Conservation (phyloP, 805 yeast genomes). For the Ogataea saltuana region DNA sequence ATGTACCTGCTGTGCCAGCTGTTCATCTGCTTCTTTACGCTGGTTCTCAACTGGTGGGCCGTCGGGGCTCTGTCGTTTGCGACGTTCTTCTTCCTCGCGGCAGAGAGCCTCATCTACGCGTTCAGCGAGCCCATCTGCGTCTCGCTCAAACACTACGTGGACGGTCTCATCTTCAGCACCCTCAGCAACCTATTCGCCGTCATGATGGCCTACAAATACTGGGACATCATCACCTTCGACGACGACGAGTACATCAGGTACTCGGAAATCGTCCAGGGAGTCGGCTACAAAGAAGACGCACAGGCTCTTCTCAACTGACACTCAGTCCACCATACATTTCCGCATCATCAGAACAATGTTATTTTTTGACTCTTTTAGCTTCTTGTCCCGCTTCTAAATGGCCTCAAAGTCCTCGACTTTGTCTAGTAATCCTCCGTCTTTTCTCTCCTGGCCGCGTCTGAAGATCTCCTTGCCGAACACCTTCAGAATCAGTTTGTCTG, state of each 20-base stretch:
- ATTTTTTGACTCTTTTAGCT: too few species aligned
- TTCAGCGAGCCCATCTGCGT: constrained; percentile 67
- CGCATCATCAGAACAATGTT: too few species aligned
- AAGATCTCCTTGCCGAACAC: constrained; percentile 59
- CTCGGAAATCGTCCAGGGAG: constrained; percentile 29
- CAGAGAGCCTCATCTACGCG: constrained; percentile 77
- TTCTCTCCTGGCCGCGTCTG: constrained; percentile 49
- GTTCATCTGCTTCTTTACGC: constrained; percentile 62
- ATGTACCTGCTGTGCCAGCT: constrained; percentile 69
- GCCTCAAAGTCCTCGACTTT: constrained; percentile 30
- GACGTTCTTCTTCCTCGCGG: constrained; percentile 69
- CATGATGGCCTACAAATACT: constrained; percentile 94
- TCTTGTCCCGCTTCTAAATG: constrained; percentile 26
- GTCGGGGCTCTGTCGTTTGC: constrained; percentile 79
- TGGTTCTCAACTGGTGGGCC: constrained; percentile 79
- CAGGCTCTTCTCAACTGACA: constrained; percentile 15
- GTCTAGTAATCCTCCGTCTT: constrained; percentile 34
- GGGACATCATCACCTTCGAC: constrained; percentile 95
- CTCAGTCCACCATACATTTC: too few species aligned
- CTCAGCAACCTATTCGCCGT: constrained; percentile 75
- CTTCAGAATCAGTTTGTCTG: constrained; percentile 54
- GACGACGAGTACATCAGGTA: constrained; percentile 76
- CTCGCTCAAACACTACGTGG: constrained; percentile 79
- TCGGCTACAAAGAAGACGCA: constrained; percentile 21
- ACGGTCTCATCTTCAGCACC: constrained; percentile 85